phyloP scores from a whole-genome alignment of 2,329 filamentous ascomycete genomes.

The Fusarium foetens region DNA sequence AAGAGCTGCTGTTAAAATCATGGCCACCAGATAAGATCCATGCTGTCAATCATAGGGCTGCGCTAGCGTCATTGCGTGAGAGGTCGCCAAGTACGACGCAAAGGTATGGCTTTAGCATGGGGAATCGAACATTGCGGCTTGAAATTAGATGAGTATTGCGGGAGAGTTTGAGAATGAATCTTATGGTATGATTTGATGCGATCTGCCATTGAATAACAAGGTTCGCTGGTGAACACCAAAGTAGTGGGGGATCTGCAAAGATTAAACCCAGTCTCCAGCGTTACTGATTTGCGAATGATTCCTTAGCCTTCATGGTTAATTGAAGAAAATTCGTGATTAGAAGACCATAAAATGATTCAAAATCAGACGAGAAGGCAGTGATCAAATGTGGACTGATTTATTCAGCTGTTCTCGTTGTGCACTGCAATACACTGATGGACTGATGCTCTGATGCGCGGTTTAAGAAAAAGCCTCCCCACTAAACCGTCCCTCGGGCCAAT shows the following conservation, averaged over 20 bases:
- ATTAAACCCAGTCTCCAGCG: background rate
- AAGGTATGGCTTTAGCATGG: accelerated
- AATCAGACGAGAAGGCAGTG: background rate
- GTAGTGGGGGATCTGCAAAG: background rate
- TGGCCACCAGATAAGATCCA: accelerated
- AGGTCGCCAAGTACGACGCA: accelerated
- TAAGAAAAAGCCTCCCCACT: background rate
- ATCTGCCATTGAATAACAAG: background rate
- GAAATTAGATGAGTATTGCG: accelerated
- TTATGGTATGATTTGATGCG: accelerated
- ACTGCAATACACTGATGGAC: background rate
- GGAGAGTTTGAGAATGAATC: too few relatives aligned
- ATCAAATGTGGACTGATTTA: background rate
- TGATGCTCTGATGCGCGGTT: background rate
- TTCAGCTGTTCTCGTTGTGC: background rate
- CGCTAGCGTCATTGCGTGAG: too few relatives aligned
- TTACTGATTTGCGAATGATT: accelerated
- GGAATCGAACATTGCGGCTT: accelerated
- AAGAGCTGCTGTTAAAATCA: accelerated
- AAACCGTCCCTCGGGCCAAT: accelerated
- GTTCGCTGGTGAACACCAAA: background rate
- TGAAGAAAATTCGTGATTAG: too few relatives aligned
- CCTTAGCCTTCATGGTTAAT: accelerated
- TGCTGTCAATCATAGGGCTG: accelerated
- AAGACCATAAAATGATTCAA: accelerated